phyloP scores from a whole-genome alignment of 2,329 filamentous ascomycete species.

The Colletotrichum chlorophyti region DNA sequence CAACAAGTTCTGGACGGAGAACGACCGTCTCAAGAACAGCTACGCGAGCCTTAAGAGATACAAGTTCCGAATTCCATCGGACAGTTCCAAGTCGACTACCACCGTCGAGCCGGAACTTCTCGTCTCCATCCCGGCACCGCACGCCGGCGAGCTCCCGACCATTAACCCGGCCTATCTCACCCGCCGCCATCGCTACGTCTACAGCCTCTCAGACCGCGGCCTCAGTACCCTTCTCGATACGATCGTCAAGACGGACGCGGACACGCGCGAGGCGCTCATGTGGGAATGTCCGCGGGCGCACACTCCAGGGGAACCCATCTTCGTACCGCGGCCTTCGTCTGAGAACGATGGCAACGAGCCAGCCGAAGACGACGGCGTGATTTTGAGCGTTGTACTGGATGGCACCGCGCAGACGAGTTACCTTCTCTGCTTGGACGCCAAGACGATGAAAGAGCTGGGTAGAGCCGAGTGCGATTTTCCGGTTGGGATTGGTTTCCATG shows the following conservation, averaged over 20 bases:
- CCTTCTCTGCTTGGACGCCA: constrained; percentile 69
- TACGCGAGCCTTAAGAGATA: constrained; percentile 51
- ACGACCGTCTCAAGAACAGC: constrained; percentile 43
- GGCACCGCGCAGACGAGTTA: constrained; percentile 66
- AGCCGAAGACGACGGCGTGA: constrained; percentile 69
- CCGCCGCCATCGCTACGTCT: constrained; percentile 65
- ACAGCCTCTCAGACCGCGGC: constrained; percentile 62
- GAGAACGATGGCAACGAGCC: too few species aligned
- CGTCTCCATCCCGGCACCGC: constrained; percentile 53
- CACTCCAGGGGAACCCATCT: constrained; percentile 74
- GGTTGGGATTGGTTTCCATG: constrained; percentile 72
- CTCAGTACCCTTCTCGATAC: constrained; percentile 67
- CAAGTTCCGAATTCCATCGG: constrained; percentile 46
- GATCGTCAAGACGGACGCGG: constrained; percentile 70
- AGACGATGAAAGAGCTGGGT: constrained; percentile 67
- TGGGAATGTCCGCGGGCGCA: constrained; percentile 67
- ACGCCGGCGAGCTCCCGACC: constrained; percentile 68
- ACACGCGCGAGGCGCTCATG: constrained; percentile 55
- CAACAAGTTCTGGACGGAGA: constrained; percentile 49
- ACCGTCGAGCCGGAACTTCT: constrained; percentile 13
- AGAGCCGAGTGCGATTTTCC: constrained; percentile 67
- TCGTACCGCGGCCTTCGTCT: constrained; percentile 53
- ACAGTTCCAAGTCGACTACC: constrained; percentile 18
- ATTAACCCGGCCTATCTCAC: constrained; percentile 66
- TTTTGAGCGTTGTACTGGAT: constrained; percentile 70